Evolutionary conservation across 352 stramenopile species (phyloP), one percentile per base, ranked within the genome.

Genomic region (Globisporangium uncinulatum): DNA sequence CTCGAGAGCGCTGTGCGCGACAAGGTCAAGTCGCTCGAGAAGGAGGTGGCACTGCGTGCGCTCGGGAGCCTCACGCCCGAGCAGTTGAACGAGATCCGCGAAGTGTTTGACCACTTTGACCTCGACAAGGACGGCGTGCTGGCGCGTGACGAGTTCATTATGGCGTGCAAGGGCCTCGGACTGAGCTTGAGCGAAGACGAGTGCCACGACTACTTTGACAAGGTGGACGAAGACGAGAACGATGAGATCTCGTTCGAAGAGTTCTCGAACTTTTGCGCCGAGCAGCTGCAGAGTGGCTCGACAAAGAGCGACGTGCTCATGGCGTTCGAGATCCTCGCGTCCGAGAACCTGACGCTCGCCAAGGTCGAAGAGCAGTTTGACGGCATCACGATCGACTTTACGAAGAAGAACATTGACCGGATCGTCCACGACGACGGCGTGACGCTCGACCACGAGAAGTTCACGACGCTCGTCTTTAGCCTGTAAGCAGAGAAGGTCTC

Each of bases 81-180:
- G 57, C 87, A 97, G 68, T 71, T 89, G 45, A 79, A 76, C 57
- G 88, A 97, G 60, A 94, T 96, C 55, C 82, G 89, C 54, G 88
- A 97, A 60, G 87, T 95, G 32, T 97, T 97, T 42, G 79, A 94
- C 53, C 82, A 94, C 67, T 97, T 97, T 52, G 88, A 97, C 54
- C 61, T 92, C 42, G 86, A 97, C 57, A 79, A 94, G 42, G 85
- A 94, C 54, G 81, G 85, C 53, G 82, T 90, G 31, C 67, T 97
- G 13, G 83, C 82, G 29, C 84, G 89, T 24, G 83, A 93, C 21
- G 88, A 97, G 63, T 95, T 97, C 45, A 94, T 92, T 67, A 95
- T 95, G 79, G 88, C 86, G 14, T 95, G 86, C 73, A 94, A 94
- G 65, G 88, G 78, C 44, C 79, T 95, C 21, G 88, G 88, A 34